Evolutionary conservation across 352 stramenopile genomes (phyloP).

Genomic region (Phytophthora sp.): DNA sequence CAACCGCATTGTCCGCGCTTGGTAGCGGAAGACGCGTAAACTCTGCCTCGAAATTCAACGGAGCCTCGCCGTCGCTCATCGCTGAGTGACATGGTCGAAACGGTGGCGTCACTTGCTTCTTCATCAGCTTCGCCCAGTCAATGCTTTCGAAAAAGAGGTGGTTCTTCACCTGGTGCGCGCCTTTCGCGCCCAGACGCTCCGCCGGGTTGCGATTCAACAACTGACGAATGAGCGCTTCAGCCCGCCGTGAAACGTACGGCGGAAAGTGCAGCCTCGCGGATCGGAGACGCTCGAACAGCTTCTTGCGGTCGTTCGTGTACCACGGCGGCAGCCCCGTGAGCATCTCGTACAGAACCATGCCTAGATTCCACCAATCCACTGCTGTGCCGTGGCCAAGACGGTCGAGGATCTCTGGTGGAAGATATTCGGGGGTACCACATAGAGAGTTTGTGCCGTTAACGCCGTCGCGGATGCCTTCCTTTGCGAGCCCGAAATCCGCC

Average conservation of each 20-base stretch:
- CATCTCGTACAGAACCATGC: conserved; percentile 87
- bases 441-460: conserved; percentile 78
- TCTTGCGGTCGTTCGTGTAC: conserved; percentile 91
- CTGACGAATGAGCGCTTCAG: conserved; percentile 79
- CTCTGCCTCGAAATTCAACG: conserved; percentile 86
- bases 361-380: conserved; percentile 94
- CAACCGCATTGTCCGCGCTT: conserved; percentile 53
- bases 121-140: conserved; percentile 67
- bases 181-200: conserved; percentile 71
- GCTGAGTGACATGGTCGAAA: conserved; percentile 80
- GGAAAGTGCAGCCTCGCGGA: conserved; percentile 85
- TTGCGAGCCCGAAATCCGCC: conserved; percentile 84
- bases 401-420: conserved; percentile 87
- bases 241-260: conserved; percentile 78
- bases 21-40: conserved; percentile 87
- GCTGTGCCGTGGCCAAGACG: conserved; percentile 86
- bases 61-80: conserved; percentile 74
- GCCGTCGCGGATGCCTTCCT: conserved; percentile 77
- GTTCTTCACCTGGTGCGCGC: conserved; percentile 69
- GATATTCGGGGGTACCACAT: conserved; percentile 89
- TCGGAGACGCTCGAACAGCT: conserved; percentile 86
- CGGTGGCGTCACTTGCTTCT: conserved; percentile 67
- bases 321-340: conserved; percentile 83
- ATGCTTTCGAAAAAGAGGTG: conserved; percentile 85
- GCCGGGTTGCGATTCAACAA: conserved; percentile 82